phyloP scores from a whole-genome alignment of 2,329 filamentous ascomycete species.

The Fusarium hainanense region DNA sequence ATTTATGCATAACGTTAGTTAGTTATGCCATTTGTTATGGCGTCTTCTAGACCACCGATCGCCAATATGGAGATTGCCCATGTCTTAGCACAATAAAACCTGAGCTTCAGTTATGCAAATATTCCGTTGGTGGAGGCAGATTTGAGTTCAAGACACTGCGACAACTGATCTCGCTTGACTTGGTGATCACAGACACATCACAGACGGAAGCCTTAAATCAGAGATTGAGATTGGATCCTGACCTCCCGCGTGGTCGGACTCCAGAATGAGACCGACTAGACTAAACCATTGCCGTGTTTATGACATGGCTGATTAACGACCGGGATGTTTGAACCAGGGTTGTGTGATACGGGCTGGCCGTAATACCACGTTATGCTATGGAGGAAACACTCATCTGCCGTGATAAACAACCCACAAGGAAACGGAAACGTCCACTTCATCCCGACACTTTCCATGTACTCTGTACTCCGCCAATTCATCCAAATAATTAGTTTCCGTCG shows the following conservation, averaged over 20 bases:
- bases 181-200: neutral
- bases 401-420: neutral
- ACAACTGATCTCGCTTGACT: neutral
- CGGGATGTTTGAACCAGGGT: conserved; percentile 7
- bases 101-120: neutral
- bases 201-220: neutral
- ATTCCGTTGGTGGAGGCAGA: neutral
- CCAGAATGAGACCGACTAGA: neutral
- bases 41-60: neutral
- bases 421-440: neutral
- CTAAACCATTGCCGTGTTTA: conserved; percentile 2
- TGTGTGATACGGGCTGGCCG: conserved; percentile 8
- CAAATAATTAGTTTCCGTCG: neutral
- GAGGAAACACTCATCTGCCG: neutral
- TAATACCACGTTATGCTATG: conserved; percentile 10
- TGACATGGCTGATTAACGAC: conserved; percentile 13
- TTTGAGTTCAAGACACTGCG: conserved; percentile 8
- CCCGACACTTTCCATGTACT: neutral
- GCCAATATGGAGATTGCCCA: conserved; percentile 1
- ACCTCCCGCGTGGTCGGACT: neutral
- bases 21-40: neutral
- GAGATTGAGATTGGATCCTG: neutral
- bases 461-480: neutral
- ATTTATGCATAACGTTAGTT: neutral
- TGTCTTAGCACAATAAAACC: conserved; percentile 1